Conservation (phyloP, 2,329 filamentous ascomycete species). For the Aspergillus udagawae region DNA sequence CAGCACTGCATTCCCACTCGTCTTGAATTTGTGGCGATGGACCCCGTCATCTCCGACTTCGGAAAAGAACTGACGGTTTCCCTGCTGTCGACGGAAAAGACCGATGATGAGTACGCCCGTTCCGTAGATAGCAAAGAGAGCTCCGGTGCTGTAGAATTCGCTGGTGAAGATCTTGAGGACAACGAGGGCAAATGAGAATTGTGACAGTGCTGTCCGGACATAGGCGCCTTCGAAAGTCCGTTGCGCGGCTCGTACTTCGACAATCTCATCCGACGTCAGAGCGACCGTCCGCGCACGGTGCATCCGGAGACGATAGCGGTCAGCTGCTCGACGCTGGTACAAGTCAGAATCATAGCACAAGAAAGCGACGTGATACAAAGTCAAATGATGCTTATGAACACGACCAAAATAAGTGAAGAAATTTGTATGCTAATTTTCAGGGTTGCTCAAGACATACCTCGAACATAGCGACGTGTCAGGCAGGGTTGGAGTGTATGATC, state of each 20-base stretch:
- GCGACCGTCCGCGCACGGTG: constrained; percentile 82
- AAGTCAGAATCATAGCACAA: constrained; percentile 10
- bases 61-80: constrained; percentile 86
- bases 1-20: constrained; percentile 63
- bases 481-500: background rate
- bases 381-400: background rate
- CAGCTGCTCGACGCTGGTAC: constrained; percentile 60
- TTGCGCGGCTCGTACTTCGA: constrained; percentile 91
- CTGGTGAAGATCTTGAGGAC: constrained; percentile 95
- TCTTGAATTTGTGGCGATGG: constrained; percentile 59
- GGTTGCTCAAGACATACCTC: constrained; percentile 17
- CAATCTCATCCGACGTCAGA: constrained; percentile 77
- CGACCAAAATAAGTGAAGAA: background rate
- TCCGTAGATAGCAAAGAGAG: constrained; percentile 89
- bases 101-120: constrained; percentile 78
- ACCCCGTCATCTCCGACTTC: constrained; percentile 56
- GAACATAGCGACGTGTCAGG: constrained; percentile 20
- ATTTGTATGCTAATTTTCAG: background rate
- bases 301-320: constrained; percentile 72
- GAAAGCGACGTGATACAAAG: background rate
- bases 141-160: constrained; percentile 97
- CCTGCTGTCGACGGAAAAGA: constrained; percentile 81
- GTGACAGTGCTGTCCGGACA: constrained; percentile 86
- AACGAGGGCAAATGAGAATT: constrained; percentile 92
- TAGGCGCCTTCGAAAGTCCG: constrained; percentile 97